Evolutionary conservation across 352 stramenopile genomes (phyloP).

Genomic region (Phytophthora pisi): DNA sequence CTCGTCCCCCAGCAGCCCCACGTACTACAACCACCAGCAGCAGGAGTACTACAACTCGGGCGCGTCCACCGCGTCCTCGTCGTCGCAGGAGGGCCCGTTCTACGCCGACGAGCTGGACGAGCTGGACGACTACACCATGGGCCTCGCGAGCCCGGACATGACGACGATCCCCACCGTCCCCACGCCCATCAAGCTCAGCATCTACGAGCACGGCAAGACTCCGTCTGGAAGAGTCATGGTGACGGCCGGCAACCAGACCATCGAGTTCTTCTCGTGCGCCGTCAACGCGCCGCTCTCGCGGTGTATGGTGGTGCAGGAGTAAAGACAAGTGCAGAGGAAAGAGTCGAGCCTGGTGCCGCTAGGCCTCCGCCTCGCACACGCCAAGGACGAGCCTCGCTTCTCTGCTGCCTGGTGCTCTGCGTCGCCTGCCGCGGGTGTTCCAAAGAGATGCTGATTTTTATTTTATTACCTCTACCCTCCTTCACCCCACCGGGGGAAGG

Average conservation of each 20-base stretch:
- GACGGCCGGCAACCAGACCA: conserved; percentile 79
- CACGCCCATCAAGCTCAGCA: conserved; percentile 68
- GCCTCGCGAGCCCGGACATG: conserved; percentile 64
- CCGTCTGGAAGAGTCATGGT: conserved; percentile 78
- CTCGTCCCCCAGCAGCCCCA: conserved; percentile 37
- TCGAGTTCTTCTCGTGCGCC: conserved; percentile 87
- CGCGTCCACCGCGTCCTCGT: conserved; percentile 81
- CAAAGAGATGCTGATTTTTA: conserved; percentile 30
- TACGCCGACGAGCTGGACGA: conserved; percentile 80
- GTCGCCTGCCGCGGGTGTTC: conserved; percentile 28
- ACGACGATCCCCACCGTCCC: conserved; percentile 80
- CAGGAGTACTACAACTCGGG: conserved; percentile 75
- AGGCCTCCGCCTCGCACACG: not conserved
- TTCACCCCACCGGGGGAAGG: conserved; percentile 3
- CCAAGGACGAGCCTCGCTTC: conserved; percentile 15
- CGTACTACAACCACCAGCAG: conserved; percentile 62
- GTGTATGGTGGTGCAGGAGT: conserved; percentile 73
- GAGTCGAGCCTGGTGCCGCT: conserved; percentile 8
- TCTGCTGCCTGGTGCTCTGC: conserved; percentile 10
- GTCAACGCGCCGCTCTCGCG: conserved; percentile 72
- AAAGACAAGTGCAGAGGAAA: conserved; percentile 10
- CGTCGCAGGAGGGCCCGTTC: conserved; percentile 74
- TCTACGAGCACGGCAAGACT: conserved; percentile 83
- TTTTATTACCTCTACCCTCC: conserved; percentile 36
- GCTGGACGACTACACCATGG: conserved; percentile 65